Evolutionary conservation across 2,329 filamentous ascomycete species (phyloP), one percentile per base, ranked within the genome.

Genomic region (Fusarium duplospermum): DNA sequence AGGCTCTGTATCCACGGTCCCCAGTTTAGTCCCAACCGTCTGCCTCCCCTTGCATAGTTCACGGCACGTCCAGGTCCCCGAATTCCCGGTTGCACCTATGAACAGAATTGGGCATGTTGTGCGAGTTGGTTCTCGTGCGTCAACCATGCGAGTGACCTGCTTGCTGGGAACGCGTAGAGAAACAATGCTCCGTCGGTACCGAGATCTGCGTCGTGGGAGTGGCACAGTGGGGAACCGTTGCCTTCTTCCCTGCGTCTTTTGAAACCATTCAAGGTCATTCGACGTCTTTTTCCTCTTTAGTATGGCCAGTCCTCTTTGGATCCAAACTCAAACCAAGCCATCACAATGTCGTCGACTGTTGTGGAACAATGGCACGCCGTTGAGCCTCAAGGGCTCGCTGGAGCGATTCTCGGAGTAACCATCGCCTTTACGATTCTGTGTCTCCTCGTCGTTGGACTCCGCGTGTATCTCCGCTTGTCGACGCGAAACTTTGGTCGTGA

Each of bases 351-450:
- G 52, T 40, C 40, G 45, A 22, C 65, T 31, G 16, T 29, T 4
- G 29, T 58, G 6, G 38, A 45, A 22, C 22, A 36, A 29, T 70
- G 69, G 62, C 54, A 71, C 14, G 22, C 36, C 1, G 58, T 71
- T 8, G 31, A 67, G 8, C 67, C 69, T 2, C 2, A n/a, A 2
- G 67, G 67, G 0, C 67, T 70, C 20, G 69, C 67, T 11, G 58
- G 45, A 3, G 50, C 58, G 0, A 66, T 67, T n/a, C 67, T 71
- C 2, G 36, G 29, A 9, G 8, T 57, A 3, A 35, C 58, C 1
- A 22, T 61, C 3, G 24, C 54, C 5, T 70, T 71, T 16, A 67
- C 62, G 4, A 24, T 59, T 0, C 13, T 71, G 22, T 67, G 64
- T 6, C 20, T 67, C 2, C 13, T 18, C 18, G 24, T 70, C 29